Percentiles rank a stretch among this genome's conserved stretches.
Evolutionary conservation across 768 basidiomycete species (phyloP).

Genomic region (Obba rivulosa): DNA sequence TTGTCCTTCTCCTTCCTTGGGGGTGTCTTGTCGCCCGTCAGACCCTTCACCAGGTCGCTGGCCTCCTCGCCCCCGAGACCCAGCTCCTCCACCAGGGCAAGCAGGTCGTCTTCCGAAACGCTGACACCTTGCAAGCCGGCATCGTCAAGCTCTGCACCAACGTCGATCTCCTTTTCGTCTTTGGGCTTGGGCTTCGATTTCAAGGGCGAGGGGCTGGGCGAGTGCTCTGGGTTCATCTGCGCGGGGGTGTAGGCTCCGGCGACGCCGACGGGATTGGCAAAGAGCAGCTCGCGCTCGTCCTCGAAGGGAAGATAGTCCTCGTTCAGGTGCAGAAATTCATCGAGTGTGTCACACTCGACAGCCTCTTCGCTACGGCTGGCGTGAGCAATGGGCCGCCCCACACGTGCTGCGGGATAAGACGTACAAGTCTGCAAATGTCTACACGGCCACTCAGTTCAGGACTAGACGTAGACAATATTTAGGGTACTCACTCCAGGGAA

Average conservation of each 20-base stretch:
- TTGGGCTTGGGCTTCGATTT: slow-evolving; percentile 44
- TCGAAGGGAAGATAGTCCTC: slow-evolving; percentile 65
- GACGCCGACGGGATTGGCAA: slow-evolving; percentile 65
- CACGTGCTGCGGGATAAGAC: slow-evolving; percentile 22
- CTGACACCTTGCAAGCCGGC: slow-evolving; percentile 73
- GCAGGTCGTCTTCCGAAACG: slow-evolving; percentile 71
- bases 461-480: slow-evolving; percentile 2
- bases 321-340: slow-evolving; percentile 63
- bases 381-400: background rate
- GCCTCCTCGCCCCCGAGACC: slow-evolving; percentile 77
- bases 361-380: slow-evolving; percentile 67
- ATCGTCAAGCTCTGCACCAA: slow-evolving; percentile 62
- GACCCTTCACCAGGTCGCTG: slow-evolving; percentile 63
- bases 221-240: slow-evolving; percentile 80
- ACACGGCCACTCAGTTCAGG: slow-evolving; percentile 2
- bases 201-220: slow-evolving; percentile 31
- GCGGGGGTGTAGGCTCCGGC: slow-evolving; percentile 72
- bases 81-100: slow-evolving; percentile 64
- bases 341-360: slow-evolving; percentile 72
- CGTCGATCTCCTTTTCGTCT: slow-evolving; percentile 56
- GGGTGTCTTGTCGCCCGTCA: slow-evolving; percentile 25
- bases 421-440: slow-evolving; percentile 76
- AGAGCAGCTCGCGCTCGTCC: slow-evolving; percentile 51
- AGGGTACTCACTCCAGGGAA: slow-evolving; percentile 65
- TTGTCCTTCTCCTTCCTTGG: slow-evolving; percentile 5